Percentiles rank a stretch among this genome's conserved stretches.
Conservation (phyloP, 371 early-diverging fungal genomes). For the Rhizomucor pusillus region DNA sequence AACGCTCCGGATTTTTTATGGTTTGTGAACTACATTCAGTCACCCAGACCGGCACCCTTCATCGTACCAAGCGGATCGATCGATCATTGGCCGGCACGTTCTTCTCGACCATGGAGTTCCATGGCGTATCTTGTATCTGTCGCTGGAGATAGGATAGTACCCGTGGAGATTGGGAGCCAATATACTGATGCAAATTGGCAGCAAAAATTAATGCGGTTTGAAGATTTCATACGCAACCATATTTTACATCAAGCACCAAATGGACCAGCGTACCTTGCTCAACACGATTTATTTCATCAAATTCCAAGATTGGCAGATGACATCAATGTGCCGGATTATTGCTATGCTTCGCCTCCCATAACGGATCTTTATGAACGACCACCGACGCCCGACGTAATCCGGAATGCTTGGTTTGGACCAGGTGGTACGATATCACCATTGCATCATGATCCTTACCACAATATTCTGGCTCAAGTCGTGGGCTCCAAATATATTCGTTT, state of each 20-base stretch:
- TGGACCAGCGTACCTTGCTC: constrained; percentile 78
- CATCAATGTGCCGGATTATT: constrained; percentile 79
- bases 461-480: constrained; percentile 85
- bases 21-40: constrained; percentile 16
- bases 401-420: constrained; percentile 93
- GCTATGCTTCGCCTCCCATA: constrained; percentile 47
- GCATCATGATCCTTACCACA: constrained; percentile 85
- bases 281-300: constrained; percentile 84
- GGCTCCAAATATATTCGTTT: constrained; percentile 81
- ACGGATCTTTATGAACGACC: constrained; percentile 20
- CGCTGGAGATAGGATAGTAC: constrained; percentile 78
- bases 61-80: constrained; percentile 50
- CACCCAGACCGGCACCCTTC: constrained; percentile 38
- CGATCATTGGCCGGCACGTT: constrained; percentile 75
- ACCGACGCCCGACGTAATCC: constrained; percentile 47
- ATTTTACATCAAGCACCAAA: constrained; percentile 20
- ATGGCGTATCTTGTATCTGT: constrained; percentile 56
- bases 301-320: constrained; percentile 73
- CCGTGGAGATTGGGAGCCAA: constrained; percentile 79
- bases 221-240: constrained; percentile 64
- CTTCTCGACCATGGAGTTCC: constrained; percentile 58
- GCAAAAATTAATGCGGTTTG: constrained; percentile 73
- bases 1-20: constrained; percentile 21
- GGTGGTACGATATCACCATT: constrained; percentile 81
- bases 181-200: constrained; percentile 82